Percentiles rank a stretch among this genome's conserved stretches.
Evolutionary conservation across 225 moss, liverwort and hornwort genomes (phyloP).

Genomic region (Lunularia cruciata): DNA sequence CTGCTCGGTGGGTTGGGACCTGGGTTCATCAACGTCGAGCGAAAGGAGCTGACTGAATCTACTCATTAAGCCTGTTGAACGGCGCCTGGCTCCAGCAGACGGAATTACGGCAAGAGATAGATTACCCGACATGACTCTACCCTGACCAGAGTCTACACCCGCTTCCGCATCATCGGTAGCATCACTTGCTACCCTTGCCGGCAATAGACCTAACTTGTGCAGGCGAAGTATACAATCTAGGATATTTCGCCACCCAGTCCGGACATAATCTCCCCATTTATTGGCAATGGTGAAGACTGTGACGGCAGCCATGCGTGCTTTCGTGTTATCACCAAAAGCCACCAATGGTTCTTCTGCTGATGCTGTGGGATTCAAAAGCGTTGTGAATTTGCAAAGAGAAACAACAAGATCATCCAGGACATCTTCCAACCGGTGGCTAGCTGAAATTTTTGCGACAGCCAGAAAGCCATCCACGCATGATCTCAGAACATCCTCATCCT

Average conservation of each 20-base stretch:
- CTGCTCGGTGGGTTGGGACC: slow-evolving; percentile 95
- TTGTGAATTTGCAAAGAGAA: slow-evolving; percentile 98
- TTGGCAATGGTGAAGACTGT: slow-evolving; percentile 98
- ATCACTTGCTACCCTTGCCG: slow-evolving; percentile 86
- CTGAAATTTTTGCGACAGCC: slow-evolving; percentile 96
- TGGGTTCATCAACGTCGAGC: slow-evolving; percentile 91
- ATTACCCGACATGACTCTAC: slow-evolving; percentile 62
- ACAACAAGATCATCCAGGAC: slow-evolving; percentile 98
- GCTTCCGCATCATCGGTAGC: slow-evolving; percentile 74
- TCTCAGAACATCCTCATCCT: slow-evolving; percentile 94
- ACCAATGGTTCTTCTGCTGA: slow-evolving; percentile 94
- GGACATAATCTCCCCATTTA: slow-evolving; percentile 96
- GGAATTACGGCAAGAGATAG: slow-evolving; percentile 70
- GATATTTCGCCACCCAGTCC: slow-evolving; percentile 98
- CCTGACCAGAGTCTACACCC: slow-evolving; percentile 60
- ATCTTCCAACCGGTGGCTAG: slow-evolving; percentile 94
- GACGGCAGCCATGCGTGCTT: slow-evolving; percentile 99
- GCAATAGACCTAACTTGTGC: slow-evolving; percentile 91
- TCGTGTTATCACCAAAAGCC: slow-evolving; percentile 97
- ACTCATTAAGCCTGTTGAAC: slow-evolving; percentile 94
- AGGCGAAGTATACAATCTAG: slow-evolving; percentile 97
- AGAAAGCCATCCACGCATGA: slow-evolving; percentile 94
- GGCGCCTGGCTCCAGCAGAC: slow-evolving; percentile 74
- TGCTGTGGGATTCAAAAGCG: slow-evolving; percentile 89
- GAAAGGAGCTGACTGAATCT: slow-evolving; percentile 99